Evolutionary conservation across 2,329 filamentous ascomycete genomes (phyloP).

Genomic region (Aphanocladium album): DNA sequence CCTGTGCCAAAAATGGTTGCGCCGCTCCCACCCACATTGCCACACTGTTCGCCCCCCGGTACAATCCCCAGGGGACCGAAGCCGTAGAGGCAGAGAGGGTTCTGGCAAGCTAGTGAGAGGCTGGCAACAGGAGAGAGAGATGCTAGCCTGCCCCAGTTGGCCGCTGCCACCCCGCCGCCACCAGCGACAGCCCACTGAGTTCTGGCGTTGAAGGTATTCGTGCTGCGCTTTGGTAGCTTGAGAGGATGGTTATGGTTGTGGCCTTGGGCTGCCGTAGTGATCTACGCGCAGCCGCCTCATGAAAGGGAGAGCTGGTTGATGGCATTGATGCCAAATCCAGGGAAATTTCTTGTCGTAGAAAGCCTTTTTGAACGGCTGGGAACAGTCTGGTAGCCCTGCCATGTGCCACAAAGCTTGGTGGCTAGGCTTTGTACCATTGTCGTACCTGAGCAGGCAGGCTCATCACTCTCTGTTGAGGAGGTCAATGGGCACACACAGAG

Average conservation of each 20-base stretch:
- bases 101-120: background rate
- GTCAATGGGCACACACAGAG: background rate
- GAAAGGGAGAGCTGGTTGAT: background rate
- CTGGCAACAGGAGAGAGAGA: background rate
- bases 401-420: slow-evolving; percentile 6
- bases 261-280: no score
- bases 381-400: background rate
- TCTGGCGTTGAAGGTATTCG: background rate
- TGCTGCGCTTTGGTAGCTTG: background rate
- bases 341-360: background rate
- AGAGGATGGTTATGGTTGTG: background rate
- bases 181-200: background rate
- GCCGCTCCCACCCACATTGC: background rate
- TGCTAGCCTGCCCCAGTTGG: background rate
- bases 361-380: background rate
- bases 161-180: background rate
- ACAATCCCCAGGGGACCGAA: background rate
- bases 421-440: background rate
- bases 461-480: background rate
- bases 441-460: background rate
- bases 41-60: background rate
- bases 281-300: no score
- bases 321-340: background rate
- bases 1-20: slow-evolving; percentile 8
- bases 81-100: background rate